Percentiles rank a stretch among this genome's conserved stretches.
Conservation (phyloP, 257 asterid genomes). For the Fraxinus excelsior region DNA sequence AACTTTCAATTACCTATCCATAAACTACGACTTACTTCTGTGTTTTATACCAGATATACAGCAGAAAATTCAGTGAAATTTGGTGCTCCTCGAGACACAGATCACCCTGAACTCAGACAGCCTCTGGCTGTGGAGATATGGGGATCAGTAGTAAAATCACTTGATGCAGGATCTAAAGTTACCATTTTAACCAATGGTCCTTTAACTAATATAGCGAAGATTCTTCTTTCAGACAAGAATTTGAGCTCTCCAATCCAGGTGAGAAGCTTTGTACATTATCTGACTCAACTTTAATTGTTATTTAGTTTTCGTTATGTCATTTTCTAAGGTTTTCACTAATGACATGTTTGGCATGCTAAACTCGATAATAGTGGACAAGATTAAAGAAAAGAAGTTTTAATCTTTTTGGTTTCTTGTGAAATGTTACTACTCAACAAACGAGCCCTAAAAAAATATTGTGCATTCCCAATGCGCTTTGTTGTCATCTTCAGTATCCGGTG, state of each 20-base stretch:
- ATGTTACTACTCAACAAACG: too few relatives aligned
- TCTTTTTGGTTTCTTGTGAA: too few relatives aligned
- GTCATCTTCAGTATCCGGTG: too few relatives aligned
- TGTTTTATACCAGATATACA: constrained; percentile 54
- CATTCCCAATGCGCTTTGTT: too few relatives aligned
- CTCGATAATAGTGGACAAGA: neutral
- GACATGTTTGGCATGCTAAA: neutral
- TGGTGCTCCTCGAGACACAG: constrained; percentile 86
- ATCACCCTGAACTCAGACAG: constrained; percentile 76
- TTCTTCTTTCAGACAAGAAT: constrained; percentile 51
- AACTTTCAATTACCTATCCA: neutral
- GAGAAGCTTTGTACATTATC: constrained; percentile 10
- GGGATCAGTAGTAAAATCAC: constrained; percentile 58
- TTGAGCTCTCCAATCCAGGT: constrained; percentile 58
- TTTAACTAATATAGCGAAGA: constrained; percentile 71
- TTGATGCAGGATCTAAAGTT: constrained; percentile 55
- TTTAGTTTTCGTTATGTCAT: neutral
- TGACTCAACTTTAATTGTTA: too few relatives aligned
- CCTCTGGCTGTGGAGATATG: constrained; percentile 74
- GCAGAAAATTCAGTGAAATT: constrained; percentile 63
- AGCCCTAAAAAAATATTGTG: too few relatives aligned
- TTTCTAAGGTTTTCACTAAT: neutral
- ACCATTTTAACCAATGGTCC: constrained; percentile 84
- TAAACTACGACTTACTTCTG: neutral
- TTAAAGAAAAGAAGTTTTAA: neutral